Percentiles rank a stretch among this genome's conserved stretches.
These are phyloP conservation scores for Sugiyamaella qingdaonensis DNA, from an alignment of 805 yeast species.

Conservation along the genomic window DNA sequence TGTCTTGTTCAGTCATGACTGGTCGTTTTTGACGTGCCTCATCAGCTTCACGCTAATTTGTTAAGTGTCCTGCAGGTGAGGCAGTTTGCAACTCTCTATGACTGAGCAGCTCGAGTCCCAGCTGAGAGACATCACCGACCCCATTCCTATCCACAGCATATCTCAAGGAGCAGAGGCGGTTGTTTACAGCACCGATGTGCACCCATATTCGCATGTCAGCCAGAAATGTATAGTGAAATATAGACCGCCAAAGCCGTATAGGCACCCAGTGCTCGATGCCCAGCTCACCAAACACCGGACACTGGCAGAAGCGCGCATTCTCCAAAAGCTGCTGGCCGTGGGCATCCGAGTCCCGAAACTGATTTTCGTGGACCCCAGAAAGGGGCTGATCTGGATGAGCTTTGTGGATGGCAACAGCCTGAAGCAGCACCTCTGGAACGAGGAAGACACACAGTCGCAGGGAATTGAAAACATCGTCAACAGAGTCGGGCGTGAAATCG, in stretches of 20 bases:
- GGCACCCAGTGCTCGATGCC: slow-evolving; percentile 79
- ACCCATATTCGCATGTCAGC: slow-evolving; percentile 51
- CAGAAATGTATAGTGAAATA: slow-evolving; percentile 56
- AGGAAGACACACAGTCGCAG: slow-evolving; percentile 7
- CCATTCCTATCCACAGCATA: slow-evolving; percentile 47
- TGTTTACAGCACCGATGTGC: slow-evolving; percentile 57
- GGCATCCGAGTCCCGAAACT: slow-evolving; percentile 64
- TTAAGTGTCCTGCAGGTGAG: no score
- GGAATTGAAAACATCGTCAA: slow-evolving; percentile 18
- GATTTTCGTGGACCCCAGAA: slow-evolving; percentile 66
- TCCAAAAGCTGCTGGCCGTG: slow-evolving; percentile 48
- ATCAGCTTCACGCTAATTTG: no score
- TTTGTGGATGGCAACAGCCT: slow-evolving; percentile 49
- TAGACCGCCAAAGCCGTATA: slow-evolving; percentile 85
- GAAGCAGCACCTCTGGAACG: slow-evolving; percentile 36
- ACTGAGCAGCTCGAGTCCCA: slow-evolving; percentile 15
- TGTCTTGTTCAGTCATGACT: no score
- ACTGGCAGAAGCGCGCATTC: slow-evolving; percentile 72
- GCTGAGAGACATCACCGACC: slow-evolving; percentile 15
- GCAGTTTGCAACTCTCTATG: neutral
- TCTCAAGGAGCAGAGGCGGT: slow-evolving; percentile 94
- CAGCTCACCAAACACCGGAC: slow-evolving; percentile 77
- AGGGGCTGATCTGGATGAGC: slow-evolving; percentile 90
- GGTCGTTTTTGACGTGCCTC: no score
- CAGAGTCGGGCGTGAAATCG: slow-evolving; percentile 64